A percentile compares a stretch with the other conserved stretches of the same genome.
Conservation (phyloP, 192 early-diverging fungal species). For the Dimargaris xerosporica region DNA sequence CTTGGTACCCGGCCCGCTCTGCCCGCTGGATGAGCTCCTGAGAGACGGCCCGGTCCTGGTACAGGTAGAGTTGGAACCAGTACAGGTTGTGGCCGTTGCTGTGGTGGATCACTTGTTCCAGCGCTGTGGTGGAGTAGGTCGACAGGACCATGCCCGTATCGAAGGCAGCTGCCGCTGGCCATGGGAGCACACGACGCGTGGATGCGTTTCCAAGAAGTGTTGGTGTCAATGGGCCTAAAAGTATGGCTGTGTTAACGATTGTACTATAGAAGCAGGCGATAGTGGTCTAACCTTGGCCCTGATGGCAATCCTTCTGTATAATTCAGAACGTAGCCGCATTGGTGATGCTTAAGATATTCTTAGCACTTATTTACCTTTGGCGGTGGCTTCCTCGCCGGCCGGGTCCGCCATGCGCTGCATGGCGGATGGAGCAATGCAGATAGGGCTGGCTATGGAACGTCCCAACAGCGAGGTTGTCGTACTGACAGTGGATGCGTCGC, state of each 20-base stretch:
- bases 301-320: background rate
- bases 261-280: no score
- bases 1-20: constrained; percentile 62
- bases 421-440: constrained; percentile 68
- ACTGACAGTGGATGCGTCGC: constrained; percentile 49
- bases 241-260: no score
- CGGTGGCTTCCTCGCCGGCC: constrained; percentile 51
- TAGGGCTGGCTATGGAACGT: constrained; percentile 35
- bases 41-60: constrained; percentile 46
- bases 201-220: no score
- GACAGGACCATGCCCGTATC: constrained; percentile 39
- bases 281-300: background rate
- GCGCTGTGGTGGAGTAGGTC: constrained; percentile 41
- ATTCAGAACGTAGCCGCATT: background rate
- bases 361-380: constrained; percentile 29
- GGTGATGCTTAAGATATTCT: background rate
- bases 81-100: constrained; percentile 26
- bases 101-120: constrained; percentile 47
- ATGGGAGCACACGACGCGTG: constrained; percentile 12
- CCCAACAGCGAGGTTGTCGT: constrained; percentile 49
- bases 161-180: constrained; percentile 21
- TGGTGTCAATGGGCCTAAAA: no score
- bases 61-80: constrained; percentile 79
- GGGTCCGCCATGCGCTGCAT: constrained; percentile 55
- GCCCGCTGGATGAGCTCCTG: constrained; percentile 51